A percentile compares a stretch with the other conserved stretches of the same genome.
phyloP scores from a whole-genome alignment of 2,329 filamentous ascomycete genomes.

The Cryphonectria carpinicola region DNA sequence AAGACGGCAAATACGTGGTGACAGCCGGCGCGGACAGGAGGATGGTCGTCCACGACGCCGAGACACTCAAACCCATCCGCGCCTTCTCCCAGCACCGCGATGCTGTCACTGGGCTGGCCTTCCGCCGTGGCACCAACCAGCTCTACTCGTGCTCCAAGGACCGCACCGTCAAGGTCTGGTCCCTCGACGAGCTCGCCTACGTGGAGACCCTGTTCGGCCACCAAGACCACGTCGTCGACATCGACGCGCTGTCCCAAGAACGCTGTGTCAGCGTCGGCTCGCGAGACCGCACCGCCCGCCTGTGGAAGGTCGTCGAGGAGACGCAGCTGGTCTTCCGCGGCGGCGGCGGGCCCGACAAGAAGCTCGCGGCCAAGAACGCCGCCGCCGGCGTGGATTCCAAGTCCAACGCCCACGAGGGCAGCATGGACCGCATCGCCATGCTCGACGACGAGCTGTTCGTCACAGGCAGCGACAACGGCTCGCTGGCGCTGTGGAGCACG shows the following conservation, averaged over 20 bases:
- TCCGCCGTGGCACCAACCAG: constrained; percentile 86
- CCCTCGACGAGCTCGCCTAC: constrained; percentile 87
- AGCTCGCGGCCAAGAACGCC: constrained; percentile 52
- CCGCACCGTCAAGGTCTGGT: constrained; percentile 95
- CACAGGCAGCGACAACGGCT: constrained; percentile 90
- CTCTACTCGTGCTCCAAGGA: constrained; percentile 90
- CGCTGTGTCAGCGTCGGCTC: constrained; percentile 90
- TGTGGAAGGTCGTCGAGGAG: constrained; percentile 97
- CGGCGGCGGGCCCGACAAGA: constrained; percentile 54
- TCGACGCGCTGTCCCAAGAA: constrained; percentile 83
- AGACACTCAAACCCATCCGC: constrained; percentile 75
- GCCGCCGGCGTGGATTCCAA: constrained; percentile 48
- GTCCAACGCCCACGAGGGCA: constrained; percentile 73
- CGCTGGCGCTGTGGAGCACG: constrained; percentile 82
- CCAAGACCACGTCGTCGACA: constrained; percentile 85
- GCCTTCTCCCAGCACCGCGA: constrained; percentile 93
- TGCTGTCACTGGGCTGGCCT: constrained; percentile 80
- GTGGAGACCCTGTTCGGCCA: constrained; percentile 96
- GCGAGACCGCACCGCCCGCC: constrained; percentile 84
- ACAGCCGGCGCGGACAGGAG: constrained; percentile 86
- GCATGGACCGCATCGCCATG: constrained; percentile 89
- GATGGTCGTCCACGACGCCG: constrained; percentile 86
- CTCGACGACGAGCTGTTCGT: constrained; percentile 88
- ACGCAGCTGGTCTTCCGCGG: constrained; percentile 94
- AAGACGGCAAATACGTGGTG: constrained; percentile 87